Percentiles rank a stretch among this genome's conserved stretches.
phyloP scores from a whole-genome alignment of 2,329 filamentous ascomycete genomes.

The Huntiella moniliformis region DNA sequence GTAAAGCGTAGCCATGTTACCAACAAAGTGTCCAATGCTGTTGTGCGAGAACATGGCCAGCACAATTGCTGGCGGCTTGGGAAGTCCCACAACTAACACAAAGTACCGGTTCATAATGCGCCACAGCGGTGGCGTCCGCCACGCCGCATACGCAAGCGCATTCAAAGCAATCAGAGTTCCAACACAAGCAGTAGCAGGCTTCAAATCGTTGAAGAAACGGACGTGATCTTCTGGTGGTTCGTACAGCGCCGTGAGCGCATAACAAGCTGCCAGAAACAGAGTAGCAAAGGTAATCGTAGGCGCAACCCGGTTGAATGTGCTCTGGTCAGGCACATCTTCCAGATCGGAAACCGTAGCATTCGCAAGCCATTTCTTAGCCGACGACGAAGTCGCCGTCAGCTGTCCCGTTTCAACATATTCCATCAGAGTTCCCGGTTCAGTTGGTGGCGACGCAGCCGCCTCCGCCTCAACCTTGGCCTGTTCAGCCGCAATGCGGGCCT shows the following conservation, averaged over 20 bases:
- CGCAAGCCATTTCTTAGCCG: slow-evolving; percentile 24
- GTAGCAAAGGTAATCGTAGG: slow-evolving; percentile 32
- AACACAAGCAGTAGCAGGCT: slow-evolving; percentile 47
- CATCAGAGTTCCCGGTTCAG: slow-evolving; percentile 10
- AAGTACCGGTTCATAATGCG: slow-evolving; percentile 48
- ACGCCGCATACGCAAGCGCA: slow-evolving; percentile 33
- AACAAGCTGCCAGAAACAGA: slow-evolving; percentile 25
- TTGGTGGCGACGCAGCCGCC: slow-evolving; percentile 14
- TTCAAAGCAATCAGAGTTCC: slow-evolving; percentile 42
- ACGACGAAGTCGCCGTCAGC: slow-evolving; percentile 23
- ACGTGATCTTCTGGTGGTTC: slow-evolving; percentile 17
- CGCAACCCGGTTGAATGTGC: slow-evolving; percentile 32
- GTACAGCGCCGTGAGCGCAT: slow-evolving; percentile 29
- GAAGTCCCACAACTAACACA: slow-evolving; percentile 43
- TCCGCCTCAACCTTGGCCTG: slow-evolving; percentile 24
- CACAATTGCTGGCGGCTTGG: slow-evolving; percentile 41
- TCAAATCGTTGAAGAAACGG: slow-evolving; percentile 40
- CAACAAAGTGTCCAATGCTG: slow-evolving; percentile 34
- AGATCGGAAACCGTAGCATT: slow-evolving; percentile 29
- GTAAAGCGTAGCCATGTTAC: slow-evolving; percentile 48
- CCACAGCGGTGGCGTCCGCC: slow-evolving; percentile 49
- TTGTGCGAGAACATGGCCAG: slow-evolving; percentile 54
- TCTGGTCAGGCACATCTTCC: slow-evolving; percentile 32
- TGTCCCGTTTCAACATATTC: slow-evolving; percentile 19
- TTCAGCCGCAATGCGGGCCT: slow-evolving; percentile 29